Evolutionary conservation across 371 early-diverging fungal genomes (phyloP).

Genomic region (Lichtheimia corymbifera): DNA sequence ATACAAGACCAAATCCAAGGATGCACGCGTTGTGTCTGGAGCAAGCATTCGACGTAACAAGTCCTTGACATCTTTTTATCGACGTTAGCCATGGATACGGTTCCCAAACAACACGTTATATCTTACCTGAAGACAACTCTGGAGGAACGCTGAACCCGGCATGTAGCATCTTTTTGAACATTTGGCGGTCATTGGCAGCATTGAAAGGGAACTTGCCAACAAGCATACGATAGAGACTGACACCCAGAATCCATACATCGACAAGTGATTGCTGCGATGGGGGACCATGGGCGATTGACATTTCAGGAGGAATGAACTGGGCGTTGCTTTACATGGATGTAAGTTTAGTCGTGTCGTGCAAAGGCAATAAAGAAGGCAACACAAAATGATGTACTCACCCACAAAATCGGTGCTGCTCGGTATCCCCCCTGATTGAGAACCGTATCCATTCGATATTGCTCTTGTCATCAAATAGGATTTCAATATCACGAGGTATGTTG

Average conservation of each 20-base stretch:
- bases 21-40: constrained; percentile 34
- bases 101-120: background rate
- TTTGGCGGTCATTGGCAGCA: constrained; percentile 23
- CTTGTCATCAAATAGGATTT: constrained; percentile 9
- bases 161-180: constrained; percentile 40
- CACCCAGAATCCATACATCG: constrained; percentile 46
- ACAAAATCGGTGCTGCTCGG: constrained; percentile 20
- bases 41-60: constrained; percentile 42
- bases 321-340: constrained; percentile 18
- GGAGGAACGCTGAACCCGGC: constrained; percentile 34
- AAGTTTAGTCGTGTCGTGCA: background rate
- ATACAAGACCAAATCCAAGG: constrained; percentile 37
- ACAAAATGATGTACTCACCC: constrained; percentile 21
- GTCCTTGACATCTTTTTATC: constrained; percentile 39
- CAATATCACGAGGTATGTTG: background rate
- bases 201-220: constrained; percentile 42
- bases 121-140: constrained; percentile 32
- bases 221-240: constrained; percentile 45
- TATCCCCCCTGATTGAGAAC: constrained; percentile 9
- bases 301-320: constrained; percentile 48
- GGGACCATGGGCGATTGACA: constrained; percentile 5
- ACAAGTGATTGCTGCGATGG: constrained; percentile 18
- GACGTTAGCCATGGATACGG: background rate
- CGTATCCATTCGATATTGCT: constrained; percentile 19
- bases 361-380: background rate